These are phyloP conservation scores for Vitis labrusca DNA, from an alignment of 164 flowering plant species.

Conservation along the genomic window DNA sequence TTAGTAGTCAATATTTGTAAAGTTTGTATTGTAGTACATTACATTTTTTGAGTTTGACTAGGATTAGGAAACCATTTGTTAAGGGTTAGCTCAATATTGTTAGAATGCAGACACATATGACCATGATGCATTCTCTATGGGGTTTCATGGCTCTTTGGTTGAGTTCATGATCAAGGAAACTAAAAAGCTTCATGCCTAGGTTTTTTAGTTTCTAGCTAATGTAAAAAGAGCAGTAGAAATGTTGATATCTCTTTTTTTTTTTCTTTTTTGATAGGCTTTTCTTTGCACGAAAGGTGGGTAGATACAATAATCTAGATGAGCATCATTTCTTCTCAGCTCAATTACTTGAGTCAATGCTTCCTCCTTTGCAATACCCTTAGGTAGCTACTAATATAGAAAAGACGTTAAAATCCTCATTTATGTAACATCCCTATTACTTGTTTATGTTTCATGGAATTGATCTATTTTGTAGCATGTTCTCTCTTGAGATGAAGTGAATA, in stretches of 20 bases:
- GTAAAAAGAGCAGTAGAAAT: not conserved
- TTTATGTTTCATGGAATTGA: too few species aligned
- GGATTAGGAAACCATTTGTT: too few species aligned
- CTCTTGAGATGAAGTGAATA: too few species aligned
- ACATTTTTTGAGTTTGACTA: too few species aligned
- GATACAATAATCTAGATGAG: conserved; percentile 70
- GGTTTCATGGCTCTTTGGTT: conserved; percentile 53
- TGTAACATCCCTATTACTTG: too few species aligned
- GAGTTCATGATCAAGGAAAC: conserved; percentile 61
- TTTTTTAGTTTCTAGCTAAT: not conserved
- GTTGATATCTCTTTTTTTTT: not conserved
- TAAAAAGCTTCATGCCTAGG: conserved; percentile 69
- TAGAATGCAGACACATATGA: conserved; percentile 54
- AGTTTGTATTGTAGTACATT: too few species aligned
- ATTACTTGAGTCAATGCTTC: conserved; percentile 58
- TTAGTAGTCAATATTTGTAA: too few species aligned
- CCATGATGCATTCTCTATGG: conserved; percentile 41
- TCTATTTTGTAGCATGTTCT: too few species aligned
- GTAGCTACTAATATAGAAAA: too few species aligned
- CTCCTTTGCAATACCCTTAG: conserved; percentile 63
- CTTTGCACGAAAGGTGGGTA: conserved; percentile 44
- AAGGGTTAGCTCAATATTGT: conserved; percentile 39
- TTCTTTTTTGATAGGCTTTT: not conserved
- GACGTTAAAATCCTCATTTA: too few species aligned
- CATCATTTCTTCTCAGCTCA: conserved; percentile 62